A percentile compares a stretch with the other conserved stretches of the same genome.
Evolutionary conservation across 2,329 filamentous ascomycete genomes (phyloP).

Genomic region (Tolypocladium endophyticum): DNA sequence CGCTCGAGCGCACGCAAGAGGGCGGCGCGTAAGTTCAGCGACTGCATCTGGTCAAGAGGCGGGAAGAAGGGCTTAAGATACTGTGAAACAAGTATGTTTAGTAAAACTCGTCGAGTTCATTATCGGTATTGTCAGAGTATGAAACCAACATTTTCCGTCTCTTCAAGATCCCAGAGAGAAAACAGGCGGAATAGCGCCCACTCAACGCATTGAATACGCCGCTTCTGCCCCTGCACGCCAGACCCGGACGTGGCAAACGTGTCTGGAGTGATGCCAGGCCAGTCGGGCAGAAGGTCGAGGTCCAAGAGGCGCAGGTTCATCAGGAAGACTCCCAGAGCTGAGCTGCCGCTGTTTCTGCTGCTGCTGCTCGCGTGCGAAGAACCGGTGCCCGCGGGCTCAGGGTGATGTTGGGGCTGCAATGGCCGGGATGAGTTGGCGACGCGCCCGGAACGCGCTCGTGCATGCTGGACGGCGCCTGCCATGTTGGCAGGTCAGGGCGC

Average conservation of each 20-base stretch:
- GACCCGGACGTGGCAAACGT: slow-evolving; percentile 57
- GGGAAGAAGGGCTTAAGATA: slow-evolving; percentile 89
- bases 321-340: slow-evolving; percentile 45
- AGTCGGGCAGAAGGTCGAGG: slow-evolving; percentile 65
- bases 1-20: slow-evolving; percentile 73
- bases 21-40: slow-evolving; percentile 76
- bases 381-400: background rate
- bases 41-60: slow-evolving; percentile 80
- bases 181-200: slow-evolving; percentile 90
- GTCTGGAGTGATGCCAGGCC: slow-evolving; percentile 62
- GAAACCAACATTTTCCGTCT: slow-evolving; percentile 55
- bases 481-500: slow-evolving; percentile 3
- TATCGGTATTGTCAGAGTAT: background rate
- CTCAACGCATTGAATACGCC: slow-evolving; percentile 72
- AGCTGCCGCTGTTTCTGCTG: background rate
- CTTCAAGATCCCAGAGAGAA: slow-evolving; percentile 67
- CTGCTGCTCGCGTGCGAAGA: background rate
- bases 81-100: slow-evolving; percentile 27
- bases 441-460: slow-evolving; percentile 3
- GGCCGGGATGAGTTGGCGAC: slow-evolving; percentile 1
- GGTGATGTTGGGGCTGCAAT: background rate
- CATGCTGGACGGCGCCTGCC: slow-evolving; percentile 4
- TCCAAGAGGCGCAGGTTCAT: slow-evolving; percentile 77
- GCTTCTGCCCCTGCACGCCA: slow-evolving; percentile 64
- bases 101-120: background rate